Base-by-base conservation (phyloP, 768 basidiomycete genomes). In the Glaciozyma martinii region DNA sequence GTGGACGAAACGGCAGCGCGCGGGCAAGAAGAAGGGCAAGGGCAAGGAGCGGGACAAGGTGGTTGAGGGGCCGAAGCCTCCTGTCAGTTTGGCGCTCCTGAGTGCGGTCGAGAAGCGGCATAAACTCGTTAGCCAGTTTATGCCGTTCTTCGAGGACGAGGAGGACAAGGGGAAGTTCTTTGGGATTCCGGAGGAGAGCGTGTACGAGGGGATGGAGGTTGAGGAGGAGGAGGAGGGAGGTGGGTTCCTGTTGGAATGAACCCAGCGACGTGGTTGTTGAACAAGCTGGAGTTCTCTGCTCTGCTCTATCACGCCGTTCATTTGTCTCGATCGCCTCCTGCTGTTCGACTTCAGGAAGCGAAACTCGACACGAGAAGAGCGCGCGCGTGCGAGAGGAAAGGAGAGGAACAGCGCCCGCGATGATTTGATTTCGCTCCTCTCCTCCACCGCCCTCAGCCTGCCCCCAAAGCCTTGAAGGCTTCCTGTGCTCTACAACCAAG, bases 101-200 rank as follows among this genome's bases (percentile, higher is more conserved):
- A 82, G 85, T 63, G 80, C 91, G 33, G 84, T 97, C 21, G 82
- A 83, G 70, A 87, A 86, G 66, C 80, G 94, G 46, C 78, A 84
- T 70, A 80, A 85, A 70, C 92, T 90, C 85, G 86, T 90, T 27
- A 83, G 87, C 57, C 80, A 77, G 44, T 83, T 97, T 8, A 90
- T 89, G 13, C 77, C 78, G 9, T 80, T 87, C 64, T 90, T 97
- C 72, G 85, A 87, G 37, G 82, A 77, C 86, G 86, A 81, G 85
- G 88, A 78, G 75, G 76, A 52, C 4, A 25, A 44, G 27, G 66
- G 90, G 56, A 78, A 85, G 70, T 84, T 88, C 72, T 88, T 82
- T 78, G 89, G 87, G n/a, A 78, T 92, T 23, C 90, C 90, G 3
- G 76, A 79, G 76, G 80, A 77, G 77, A 90, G 87, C 74, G 77